phyloP scores from a whole-genome alignment of 257 asterid genomes.

The Orobanche coerulescens region DNA sequence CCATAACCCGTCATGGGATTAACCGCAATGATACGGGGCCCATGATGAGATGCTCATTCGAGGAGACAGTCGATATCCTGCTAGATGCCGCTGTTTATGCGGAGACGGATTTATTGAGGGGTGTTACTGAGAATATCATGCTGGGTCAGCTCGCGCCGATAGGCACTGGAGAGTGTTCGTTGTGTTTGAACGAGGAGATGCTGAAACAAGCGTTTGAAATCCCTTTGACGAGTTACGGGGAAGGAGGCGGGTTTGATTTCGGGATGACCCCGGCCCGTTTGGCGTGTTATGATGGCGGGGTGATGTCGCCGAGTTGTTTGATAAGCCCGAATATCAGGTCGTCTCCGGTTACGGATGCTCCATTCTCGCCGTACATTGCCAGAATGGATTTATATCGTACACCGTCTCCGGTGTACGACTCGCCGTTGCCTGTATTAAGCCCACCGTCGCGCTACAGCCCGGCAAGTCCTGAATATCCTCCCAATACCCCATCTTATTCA shows the following conservation, averaged over 20 bases:
- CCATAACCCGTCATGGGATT: conserved; percentile 96
- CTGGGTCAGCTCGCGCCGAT: conserved; percentile 98
- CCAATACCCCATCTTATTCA: conserved; percentile 82
- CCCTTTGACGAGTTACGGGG: conserved; percentile 80
- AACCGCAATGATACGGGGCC: conserved; percentile 99
- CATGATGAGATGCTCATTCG: conserved; percentile 98
- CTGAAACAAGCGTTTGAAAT: conserved; percentile 80
- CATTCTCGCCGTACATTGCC: conserved; percentile 74
- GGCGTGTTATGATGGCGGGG: conserved; percentile 62
- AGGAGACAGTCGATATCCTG: conserved; percentile 95
- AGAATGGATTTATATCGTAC: conserved; percentile 80
- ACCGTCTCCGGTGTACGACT: conserved; percentile 69
- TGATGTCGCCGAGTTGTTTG: conserved; percentile 81
- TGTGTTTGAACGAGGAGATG: conserved; percentile 85
- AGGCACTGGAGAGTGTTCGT: conserved; percentile 86
- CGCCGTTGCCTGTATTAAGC: conserved; percentile 61
- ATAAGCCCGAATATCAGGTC: conserved; percentile 67
- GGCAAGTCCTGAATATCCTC: conserved; percentile 82
- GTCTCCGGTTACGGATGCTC: conserved; percentile 71
- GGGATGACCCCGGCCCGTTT: conserved; percentile 94
- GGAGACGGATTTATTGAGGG: conserved; percentile 76
- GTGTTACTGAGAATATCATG: conserved; percentile 94
- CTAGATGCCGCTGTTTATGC: conserved; percentile 97
- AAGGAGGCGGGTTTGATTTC: conserved; percentile 66
- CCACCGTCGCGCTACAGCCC: conserved; percentile 90